Evolutionary conservation across 768 basidiomycete species (phyloP).

Genomic region (Agrocybe pediades): DNA sequence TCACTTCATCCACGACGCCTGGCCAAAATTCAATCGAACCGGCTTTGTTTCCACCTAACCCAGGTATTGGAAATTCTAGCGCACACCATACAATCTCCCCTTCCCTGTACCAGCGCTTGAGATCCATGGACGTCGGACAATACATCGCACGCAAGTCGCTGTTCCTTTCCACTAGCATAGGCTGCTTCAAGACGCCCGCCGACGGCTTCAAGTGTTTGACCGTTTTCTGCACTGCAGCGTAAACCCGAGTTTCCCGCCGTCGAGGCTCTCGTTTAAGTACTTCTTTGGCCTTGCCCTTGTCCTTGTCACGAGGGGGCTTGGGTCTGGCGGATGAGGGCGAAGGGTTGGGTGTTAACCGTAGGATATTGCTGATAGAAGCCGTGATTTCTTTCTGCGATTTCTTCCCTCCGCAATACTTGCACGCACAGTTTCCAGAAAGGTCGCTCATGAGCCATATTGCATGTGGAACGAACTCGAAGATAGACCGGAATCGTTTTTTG

Average conservation of each 20-base stretch:
- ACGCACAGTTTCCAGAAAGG: conserved; percentile 55
- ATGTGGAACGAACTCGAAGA: conserved; percentile 86
- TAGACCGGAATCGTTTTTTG: conserved; percentile 66
- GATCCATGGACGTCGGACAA: conserved; percentile 40
- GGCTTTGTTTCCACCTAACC: conserved; percentile 32
- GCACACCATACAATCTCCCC: conserved; percentile 76
- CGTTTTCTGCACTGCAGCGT: conserved; percentile 43
- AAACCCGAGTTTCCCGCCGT: conserved; percentile 31
- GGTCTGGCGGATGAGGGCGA: conserved; percentile 20
- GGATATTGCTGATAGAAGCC: conserved; percentile 45
- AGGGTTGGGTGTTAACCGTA: conserved; percentile 23
- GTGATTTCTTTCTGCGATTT: conserved; percentile 72
- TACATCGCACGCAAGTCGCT: conserved; percentile 64
- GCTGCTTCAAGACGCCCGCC: conserved; percentile 38
- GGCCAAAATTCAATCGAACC: conserved; percentile 74
- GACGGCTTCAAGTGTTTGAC: conserved; percentile 30
- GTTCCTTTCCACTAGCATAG: conserved; percentile 63
- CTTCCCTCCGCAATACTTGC: conserved; percentile 78
- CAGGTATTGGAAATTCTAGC: conserved; percentile 50
- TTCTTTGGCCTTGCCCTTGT: conserved; percentile 24
- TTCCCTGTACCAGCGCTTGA: conserved; percentile 64
- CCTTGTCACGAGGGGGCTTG: conserved; percentile 24
- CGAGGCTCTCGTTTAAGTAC: conserved; percentile 11
- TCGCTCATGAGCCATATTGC: conserved; percentile 77
- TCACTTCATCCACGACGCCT: conserved; percentile 61